phyloP scores from a whole-genome alignment of 345 rosid genomes.

The Nephelium lappaceum region DNA sequence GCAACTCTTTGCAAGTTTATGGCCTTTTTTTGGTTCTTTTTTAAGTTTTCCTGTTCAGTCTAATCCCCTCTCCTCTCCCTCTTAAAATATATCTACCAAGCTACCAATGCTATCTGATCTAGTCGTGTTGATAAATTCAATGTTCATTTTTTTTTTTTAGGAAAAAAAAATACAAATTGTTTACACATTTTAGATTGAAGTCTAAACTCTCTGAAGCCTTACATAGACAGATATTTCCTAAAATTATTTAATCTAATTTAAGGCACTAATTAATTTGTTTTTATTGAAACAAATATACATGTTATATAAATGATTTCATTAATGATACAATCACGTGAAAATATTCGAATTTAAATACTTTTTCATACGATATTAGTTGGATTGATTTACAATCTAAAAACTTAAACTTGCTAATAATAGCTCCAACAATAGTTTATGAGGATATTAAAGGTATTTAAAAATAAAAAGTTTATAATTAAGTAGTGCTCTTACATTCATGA shows the following conservation, averaged over 20 bases:
- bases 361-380: too few relatives aligned
- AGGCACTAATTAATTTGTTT: background rate
- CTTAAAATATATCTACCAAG: background rate
- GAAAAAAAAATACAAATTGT: too few relatives aligned
- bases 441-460: too few relatives aligned
- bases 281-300: too few relatives aligned
- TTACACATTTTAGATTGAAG: background rate
- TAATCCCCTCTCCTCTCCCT: background rate
- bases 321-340: too few relatives aligned
- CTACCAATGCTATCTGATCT: background rate
- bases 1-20: slow-evolving; percentile 15
- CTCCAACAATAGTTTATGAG: too few relatives aligned
- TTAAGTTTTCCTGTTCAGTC: slow-evolving; percentile 8
- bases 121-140: too few relatives aligned
- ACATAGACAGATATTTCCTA: background rate
- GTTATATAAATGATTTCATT: background rate
- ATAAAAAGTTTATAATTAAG: background rate
- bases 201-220: too few relatives aligned
- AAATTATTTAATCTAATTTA: background rate
- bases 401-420: too few relatives aligned
- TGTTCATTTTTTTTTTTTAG: too few relatives aligned
- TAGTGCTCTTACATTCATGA: too few relatives aligned
- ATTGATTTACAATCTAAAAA: too few relatives aligned
- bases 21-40: slow-evolving; percentile 22
- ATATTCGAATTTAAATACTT: background rate